These are phyloP conservation scores for Penicillium sp. DNA, from an alignment of 2,329 filamentous ascomycete species.

Conservation along the genomic window DNA sequence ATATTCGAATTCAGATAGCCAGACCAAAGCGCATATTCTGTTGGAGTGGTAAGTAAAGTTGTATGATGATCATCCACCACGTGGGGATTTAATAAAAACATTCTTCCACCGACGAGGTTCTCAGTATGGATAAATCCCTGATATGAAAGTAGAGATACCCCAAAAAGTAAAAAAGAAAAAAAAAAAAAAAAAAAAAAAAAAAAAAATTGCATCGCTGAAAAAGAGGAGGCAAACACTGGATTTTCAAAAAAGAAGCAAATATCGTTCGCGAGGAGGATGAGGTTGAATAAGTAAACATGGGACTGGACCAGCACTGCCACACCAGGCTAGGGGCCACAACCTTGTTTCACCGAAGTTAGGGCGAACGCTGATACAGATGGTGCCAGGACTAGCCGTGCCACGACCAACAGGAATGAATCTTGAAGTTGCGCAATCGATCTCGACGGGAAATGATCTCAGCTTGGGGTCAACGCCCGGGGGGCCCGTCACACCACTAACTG, in stretches of 20 bases:
- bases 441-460: neutral
- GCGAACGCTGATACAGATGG: neutral
- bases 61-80: too few relatives aligned
- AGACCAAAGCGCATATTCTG: too few relatives aligned
- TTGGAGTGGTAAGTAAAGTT: too few relatives aligned
- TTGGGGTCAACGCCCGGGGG: neutral
- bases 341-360: conserved; percentile 1
- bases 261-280: neutral
- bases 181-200: too few relatives aligned
- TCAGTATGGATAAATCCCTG: too few relatives aligned
- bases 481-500: neutral
- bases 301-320: conserved; percentile 4
- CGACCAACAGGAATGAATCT: neutral
- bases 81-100: too few relatives aligned
- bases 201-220: too few relatives aligned
- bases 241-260: neutral
- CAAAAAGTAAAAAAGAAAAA: too few relatives aligned
- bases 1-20: too few relatives aligned
- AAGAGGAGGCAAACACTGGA: neutral
- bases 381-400: neutral
- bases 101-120: too few relatives aligned
- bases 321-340: neutral
- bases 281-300: conserved; percentile 1
- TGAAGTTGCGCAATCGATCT: conserved; percentile 2
- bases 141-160: too few relatives aligned